phyloP scores from a whole-genome alignment of 78 protist species.

The Cavenderia fasciculata region DNA sequence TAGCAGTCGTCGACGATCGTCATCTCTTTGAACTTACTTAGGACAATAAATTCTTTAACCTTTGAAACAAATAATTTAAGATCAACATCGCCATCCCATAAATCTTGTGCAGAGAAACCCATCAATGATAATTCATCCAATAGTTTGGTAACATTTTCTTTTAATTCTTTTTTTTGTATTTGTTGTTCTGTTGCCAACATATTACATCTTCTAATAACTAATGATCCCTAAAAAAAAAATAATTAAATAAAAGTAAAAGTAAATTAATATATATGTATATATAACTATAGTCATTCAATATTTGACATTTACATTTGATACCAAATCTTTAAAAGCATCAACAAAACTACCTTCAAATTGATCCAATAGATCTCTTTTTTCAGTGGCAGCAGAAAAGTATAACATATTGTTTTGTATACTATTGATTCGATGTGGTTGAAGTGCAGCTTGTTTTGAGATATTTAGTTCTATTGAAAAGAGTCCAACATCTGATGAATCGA shows the following conservation, averaged over 20 bases:
- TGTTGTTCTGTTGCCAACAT: conserved; percentile 11
- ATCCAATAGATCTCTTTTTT: conserved; percentile 27
- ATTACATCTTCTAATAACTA: conserved; percentile 21
- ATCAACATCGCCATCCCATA: conserved; percentile 73
- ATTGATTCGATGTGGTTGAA: not conserved
- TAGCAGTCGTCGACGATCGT: not conserved
- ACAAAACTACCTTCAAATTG: conserved; percentile 2
- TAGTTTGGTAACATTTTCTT: not conserved
- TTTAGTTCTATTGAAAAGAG: conserved; percentile 34
- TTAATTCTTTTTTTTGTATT: conserved; percentile 34
- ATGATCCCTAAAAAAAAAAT: not conserved
- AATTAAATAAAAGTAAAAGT: too few species aligned
- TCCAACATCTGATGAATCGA: conserved; percentile 47
- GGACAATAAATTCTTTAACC: not conserved
- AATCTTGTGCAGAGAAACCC: conserved; percentile 61
- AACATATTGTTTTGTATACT: not conserved
- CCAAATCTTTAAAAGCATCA: conserved; percentile 2
- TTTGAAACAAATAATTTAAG: conserved; percentile 45
- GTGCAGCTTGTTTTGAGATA: not conserved
- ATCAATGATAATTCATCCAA: conserved; percentile 46
- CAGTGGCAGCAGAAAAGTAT: conserved; percentile 35
- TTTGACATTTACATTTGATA: conserved; percentile 2
- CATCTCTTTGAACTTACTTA: not conserved
- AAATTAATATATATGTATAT: too few species aligned
- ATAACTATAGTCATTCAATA: too few species aligned